Evolutionary conservation across 2,329 filamentous ascomycete genomes (phyloP), one percentile per base, ranked within the genome.

Genomic region (Calonectria pseudoreteaudii): DNA sequence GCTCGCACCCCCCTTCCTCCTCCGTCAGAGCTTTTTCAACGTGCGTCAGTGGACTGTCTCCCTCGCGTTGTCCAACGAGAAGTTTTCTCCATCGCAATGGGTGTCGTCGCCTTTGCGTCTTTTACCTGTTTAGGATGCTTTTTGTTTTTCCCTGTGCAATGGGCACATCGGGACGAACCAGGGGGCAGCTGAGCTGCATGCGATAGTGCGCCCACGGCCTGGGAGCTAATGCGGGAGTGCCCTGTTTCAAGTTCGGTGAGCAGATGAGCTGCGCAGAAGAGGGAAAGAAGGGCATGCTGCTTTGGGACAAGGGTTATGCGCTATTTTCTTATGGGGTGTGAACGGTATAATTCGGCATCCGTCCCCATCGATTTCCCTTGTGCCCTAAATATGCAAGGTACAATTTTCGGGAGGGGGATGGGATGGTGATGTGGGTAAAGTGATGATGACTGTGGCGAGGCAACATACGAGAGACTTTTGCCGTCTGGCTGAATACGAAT

Each of bases 171-270:
- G 70, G 72, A 79, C 74, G 77, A 76, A 68, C 44, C 38, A 66
- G 74, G 69, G 68, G 68, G 66, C 47, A 67, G 16, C 28, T 53
- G 64, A 64, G 64, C 70, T 66, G 53, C 34, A 38, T 52, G 66
- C 50, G 67, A 79, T 79, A 79, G 53, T 44, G 16, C 67, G 71
- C n/a, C 78, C 78, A 80, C 78, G 74, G 74, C 47, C 36, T 38
- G 31, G 28, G 56, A 52, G 41, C 76, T 79, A 79, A 79, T 78
- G 78, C 77, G 79, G 66, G 71, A 72, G 44, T 74, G 62, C 69
- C 65, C 73, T 78, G 77, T 79, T 80, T 79, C 77, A 79, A 66
- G 53, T 68, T 74, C 70, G 70, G 70, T 74, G 70, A 65, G 38
- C 60, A 34, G 60, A 47, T 49, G 60, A 31, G 28, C n/a, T 65